Percentiles rank a stretch among this genome's conserved stretches.
Evolutionary conservation across 2,329 filamentous ascomycete species (phyloP).

Genomic region (Davidsoniella australis): DNA sequence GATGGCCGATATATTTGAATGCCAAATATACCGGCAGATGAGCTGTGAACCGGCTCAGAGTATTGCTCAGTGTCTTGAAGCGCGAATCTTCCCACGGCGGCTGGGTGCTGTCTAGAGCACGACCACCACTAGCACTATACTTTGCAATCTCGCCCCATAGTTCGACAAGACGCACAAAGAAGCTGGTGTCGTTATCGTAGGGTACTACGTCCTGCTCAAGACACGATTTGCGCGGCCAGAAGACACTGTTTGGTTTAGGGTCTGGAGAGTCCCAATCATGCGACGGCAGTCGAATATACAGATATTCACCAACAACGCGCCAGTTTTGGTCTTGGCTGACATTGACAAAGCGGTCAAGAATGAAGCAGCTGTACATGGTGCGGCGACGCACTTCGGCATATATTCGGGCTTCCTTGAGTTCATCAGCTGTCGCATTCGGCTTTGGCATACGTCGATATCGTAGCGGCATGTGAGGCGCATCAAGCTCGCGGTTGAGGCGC

Average conservation of each 20-base stretch:
- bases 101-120: constrained; percentile 27
- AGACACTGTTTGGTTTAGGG: constrained; percentile 3
- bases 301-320: background rate
- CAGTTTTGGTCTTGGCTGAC: constrained; percentile 34
- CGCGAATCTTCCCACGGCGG: constrained; percentile 44
- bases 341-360: constrained; percentile 52
- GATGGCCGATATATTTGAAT: background rate
- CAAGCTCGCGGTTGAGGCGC: constrained; percentile 18
- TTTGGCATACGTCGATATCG: constrained; percentile 1
- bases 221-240: constrained; percentile 10
- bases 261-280: constrained; percentile 25
- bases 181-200: constrained; percentile 32
- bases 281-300: background rate
- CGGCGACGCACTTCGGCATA: constrained; percentile 47
- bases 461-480: background rate
- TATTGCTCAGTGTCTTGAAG: constrained; percentile 35
- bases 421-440: constrained; percentile 15
- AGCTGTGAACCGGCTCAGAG: constrained; percentile 11
- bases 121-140: constrained; percentile 35
- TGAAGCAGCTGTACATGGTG: constrained; percentile 60
- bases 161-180: constrained; percentile 41
- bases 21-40: background rate
- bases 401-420: constrained; percentile 15
- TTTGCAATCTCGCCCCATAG: constrained; percentile 41
- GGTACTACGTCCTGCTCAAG: constrained; percentile 16